phyloP scores from a whole-genome alignment of 345 rosid genomes.

The Citrus reticulata region DNA sequence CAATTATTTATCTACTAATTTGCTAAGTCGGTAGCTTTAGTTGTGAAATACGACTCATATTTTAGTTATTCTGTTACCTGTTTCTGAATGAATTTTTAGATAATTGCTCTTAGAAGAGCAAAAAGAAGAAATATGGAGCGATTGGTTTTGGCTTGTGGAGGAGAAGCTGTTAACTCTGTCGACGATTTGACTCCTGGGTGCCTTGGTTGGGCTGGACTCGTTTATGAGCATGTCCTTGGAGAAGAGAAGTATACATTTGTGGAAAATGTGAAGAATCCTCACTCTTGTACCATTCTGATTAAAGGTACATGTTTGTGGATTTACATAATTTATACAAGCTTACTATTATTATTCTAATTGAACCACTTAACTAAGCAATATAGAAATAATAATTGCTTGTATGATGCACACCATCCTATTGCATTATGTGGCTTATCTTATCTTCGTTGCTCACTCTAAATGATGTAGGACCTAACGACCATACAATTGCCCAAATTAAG shows the following conservation, averaged over 20 bases:
- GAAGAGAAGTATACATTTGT: conserved; percentile 97
- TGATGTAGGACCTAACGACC: conserved; percentile 87
- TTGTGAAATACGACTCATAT: background rate
- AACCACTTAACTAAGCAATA: background rate
- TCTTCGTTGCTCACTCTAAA: background rate
- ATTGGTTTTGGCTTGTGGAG: conserved; percentile 91
- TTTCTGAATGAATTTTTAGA: conserved; percentile 38
- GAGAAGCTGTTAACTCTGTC: conserved; percentile 93
- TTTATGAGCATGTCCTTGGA: conserved; percentile 90
- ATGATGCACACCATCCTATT: background rate
- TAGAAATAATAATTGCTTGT: background rate
- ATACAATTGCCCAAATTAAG: conserved; percentile 96
- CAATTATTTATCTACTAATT: background rate
- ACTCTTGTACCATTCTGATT: conserved; percentile 87
- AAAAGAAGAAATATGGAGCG: conserved; percentile 99
- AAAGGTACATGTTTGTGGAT: conserved; percentile 51
- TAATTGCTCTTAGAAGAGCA: conserved; percentile 95
- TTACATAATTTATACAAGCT: background rate
- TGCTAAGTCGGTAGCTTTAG: background rate
- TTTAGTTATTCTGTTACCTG: background rate
- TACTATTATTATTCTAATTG: background rate
- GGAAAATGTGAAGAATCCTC: conserved; percentile 89
- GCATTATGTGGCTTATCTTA: background rate
- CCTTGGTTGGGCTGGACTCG: conserved; percentile 99
- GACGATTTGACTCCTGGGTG: conserved; percentile 81